Evolutionary conservation across 1,284 basidiomycete genomes (phyloP), one percentile per base, ranked within the genome.

Genomic region (Afroboletus lepidellus): DNA sequence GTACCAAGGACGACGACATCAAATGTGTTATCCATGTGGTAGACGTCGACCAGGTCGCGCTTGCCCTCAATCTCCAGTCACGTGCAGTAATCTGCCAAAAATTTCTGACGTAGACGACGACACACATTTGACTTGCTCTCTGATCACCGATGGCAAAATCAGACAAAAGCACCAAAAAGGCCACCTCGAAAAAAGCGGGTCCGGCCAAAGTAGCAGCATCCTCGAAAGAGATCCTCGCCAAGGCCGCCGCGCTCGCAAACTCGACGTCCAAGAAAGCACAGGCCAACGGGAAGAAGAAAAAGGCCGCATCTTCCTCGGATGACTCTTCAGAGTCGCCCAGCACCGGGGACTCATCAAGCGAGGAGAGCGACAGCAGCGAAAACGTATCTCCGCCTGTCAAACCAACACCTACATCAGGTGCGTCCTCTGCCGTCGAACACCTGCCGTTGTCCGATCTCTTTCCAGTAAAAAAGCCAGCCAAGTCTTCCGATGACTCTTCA

Each of bases 1-100:
- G 94, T 98, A 8, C 94, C 93, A 45, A 97, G 72, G 16, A 98
- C 77, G 39, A 94, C 76, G 20, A 86, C 85, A 64, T 97, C 92
- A 65, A 94, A 95, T 38, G 73, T 60, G 60, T 69, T 71, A 8
- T 59, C 65, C 68, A 69, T 70, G n/a, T 18, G 3, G 37, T 5
- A 2, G 21, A 1, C 5, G 37, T 23, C 37, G 20, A 4, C 8
- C 8, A 18, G 16, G 8, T 15, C 15, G 9, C 41, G 39, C 67
- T 65, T 70, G 64, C 64, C 64, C 64, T 66, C 37, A 61, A 69
- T 49, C 2, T 13, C 11, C 7, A 18, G 57, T 69, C 67, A 69
- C 67, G 66, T 65, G 63, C 16, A 0, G 0, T 41, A 2, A 59
- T 52, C 41, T 51, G 45, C 18, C 45, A 38, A 69, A 65, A 66